Conservation (phyloP, 768 basidiomycete genomes). For the Pulveroboletus frians region DNA sequence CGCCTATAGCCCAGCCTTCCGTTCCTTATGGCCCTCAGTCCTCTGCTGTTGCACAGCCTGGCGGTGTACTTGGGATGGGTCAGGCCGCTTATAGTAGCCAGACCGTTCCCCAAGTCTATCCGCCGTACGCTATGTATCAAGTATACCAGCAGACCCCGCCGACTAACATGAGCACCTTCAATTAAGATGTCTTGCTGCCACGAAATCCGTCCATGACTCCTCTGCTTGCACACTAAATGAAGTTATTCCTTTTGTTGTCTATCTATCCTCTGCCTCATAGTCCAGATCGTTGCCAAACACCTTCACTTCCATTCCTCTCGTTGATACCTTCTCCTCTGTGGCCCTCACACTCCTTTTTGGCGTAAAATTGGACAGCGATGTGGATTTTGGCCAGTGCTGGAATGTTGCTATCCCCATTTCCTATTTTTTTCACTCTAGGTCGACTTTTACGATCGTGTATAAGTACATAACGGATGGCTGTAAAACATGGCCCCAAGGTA, state of each 20-base stretch:
- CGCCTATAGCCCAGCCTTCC: constrained; percentile 27
- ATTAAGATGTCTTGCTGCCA: constrained; percentile 37
- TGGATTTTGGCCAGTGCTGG: constrained; percentile 28
- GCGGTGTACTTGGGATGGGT: constrained; percentile 56
- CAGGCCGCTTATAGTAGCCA: constrained; percentile 61
- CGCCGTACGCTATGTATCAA: constrained; percentile 75
- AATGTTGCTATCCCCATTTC: constrained; percentile 28
- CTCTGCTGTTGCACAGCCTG: constrained; percentile 52
- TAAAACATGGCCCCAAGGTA: constrained; percentile 32
- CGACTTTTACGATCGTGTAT: constrained; percentile 33
- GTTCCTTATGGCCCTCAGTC: constrained; percentile 57
- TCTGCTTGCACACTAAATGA: constrained; percentile 29
- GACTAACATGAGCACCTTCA: constrained; percentile 72
- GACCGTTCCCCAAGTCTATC: constrained; percentile 63
- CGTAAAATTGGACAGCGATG: constrained; percentile 20
- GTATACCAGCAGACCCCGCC: constrained; percentile 74
- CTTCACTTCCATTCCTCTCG: constrained; percentile 22
- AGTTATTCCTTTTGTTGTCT: constrained; percentile 30
- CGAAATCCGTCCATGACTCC: constrained; percentile 40
- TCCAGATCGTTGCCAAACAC: constrained; percentile 24
- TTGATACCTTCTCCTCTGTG: constrained; percentile 26
- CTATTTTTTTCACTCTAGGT: constrained; percentile 31
- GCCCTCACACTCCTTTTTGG: constrained; percentile 22
- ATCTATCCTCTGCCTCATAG: constrained; percentile 29
- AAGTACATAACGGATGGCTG: constrained; percentile 37